Evolutionary conservation across 495 filamentous ascomycete species (phyloP).

Genomic region (Tuber indicum): DNA sequence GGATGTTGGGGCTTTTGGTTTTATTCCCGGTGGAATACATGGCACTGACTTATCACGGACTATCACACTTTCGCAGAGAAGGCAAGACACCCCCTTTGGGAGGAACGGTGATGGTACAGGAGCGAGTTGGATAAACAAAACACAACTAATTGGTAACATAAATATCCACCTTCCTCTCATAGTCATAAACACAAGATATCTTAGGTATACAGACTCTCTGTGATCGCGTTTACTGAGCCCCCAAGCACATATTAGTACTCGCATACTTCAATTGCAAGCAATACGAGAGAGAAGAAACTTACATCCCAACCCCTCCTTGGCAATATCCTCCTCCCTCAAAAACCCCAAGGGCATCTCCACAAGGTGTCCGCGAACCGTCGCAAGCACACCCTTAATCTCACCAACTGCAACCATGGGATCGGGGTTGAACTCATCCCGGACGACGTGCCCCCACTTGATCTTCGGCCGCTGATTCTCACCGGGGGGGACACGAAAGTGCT

Average conservation of each 20-base stretch:
- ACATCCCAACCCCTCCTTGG: slow-evolving; percentile 71
- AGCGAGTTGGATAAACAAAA: not conserved
- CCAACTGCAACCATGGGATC: slow-evolving; percentile 53
- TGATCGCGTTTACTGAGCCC: slow-evolving; percentile 37
- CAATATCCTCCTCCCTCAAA: slow-evolving; percentile 78
- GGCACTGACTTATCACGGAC: slow-evolving; percentile 1
- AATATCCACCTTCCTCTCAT: not conserved
- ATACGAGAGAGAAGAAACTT: slow-evolving; percentile 47
- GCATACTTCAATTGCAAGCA: not conserved
- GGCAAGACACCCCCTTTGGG: not conserved
- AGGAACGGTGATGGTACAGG: not conserved
- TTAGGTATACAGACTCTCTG: slow-evolving; percentile 40
- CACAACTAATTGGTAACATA: not conserved
- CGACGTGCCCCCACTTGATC: slow-evolving; percentile 72
- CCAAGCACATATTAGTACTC: not conserved
- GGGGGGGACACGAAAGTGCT: slow-evolving; percentile 58
- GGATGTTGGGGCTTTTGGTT: not conserved
- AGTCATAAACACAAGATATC: not conserved
- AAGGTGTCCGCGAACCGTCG: slow-evolving; percentile 66
- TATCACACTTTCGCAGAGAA: not conserved
- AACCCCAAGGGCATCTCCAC: slow-evolving; percentile 94
- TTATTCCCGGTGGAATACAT: not conserved
- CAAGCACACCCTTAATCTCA: slow-evolving; percentile 78
- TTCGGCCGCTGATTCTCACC: slow-evolving; percentile 18
- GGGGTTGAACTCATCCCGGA: slow-evolving; percentile 66